Conservation (phyloP, 805 yeast species). For the Pichia californica region DNA sequence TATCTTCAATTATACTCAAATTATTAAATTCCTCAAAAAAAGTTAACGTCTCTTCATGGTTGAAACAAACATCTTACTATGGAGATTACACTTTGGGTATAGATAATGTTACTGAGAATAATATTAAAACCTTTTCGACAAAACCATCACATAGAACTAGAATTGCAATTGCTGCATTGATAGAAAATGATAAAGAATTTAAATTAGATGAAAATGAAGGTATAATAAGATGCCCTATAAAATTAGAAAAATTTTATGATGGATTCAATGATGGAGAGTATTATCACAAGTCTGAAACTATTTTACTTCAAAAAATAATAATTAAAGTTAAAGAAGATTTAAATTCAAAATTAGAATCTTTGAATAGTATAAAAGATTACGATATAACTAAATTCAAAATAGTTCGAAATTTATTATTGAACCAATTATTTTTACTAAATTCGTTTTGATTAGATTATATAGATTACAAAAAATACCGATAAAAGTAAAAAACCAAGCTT, state of each 20-base stretch:
- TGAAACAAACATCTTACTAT: constrained; percentile 49
- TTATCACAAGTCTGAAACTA: constrained; percentile 29
- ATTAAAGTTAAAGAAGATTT: constrained; percentile 16
- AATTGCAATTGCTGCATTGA: constrained; percentile 62
- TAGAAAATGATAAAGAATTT: constrained; percentile 24
- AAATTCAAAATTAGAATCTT: background rate
- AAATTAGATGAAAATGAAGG: background rate
- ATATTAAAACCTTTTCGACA: no score
- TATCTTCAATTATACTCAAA: constrained; percentile 12
- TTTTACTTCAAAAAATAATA: constrained; percentile 31
- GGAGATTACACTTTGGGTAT: constrained; percentile 66
- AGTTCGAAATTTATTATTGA: background rate
- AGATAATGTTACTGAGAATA: constrained; percentile 11
- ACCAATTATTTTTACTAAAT: background rate
- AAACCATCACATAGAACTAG: constrained; percentile 67
- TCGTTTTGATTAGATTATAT: background rate
- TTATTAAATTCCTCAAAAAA: constrained; percentile 5
- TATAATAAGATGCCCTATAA: constrained; percentile 23
- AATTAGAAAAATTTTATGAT: constrained; percentile 33
- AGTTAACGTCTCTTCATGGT: constrained; percentile 11
- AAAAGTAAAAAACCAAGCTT: background rate
- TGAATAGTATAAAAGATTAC: background rate
- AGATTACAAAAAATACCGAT: background rate
- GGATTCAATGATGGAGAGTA: constrained; percentile 44
- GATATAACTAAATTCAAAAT: background rate